Percentiles rank a stretch among this genome's conserved stretches.
These are phyloP conservation scores for Lachancea quebecensis DNA, from an alignment of 805 yeast species.

Conservation along the genomic window DNA sequence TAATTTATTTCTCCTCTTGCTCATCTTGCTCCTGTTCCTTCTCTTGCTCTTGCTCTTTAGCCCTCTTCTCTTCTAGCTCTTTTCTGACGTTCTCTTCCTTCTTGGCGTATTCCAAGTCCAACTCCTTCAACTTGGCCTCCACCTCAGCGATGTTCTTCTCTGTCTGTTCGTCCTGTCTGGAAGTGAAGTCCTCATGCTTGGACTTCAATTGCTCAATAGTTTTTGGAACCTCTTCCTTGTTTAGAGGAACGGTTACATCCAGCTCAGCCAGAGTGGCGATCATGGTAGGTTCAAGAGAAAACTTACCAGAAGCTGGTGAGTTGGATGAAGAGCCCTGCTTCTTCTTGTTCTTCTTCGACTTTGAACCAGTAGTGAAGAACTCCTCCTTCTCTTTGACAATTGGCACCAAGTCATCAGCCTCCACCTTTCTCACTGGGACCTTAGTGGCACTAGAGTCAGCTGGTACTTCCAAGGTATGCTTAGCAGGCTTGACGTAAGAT, in stretches of 20 bases:
- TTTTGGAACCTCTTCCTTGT: conserved; percentile 59
- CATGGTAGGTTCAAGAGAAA: conserved; percentile 73
- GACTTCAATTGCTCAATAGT: conserved; percentile 62
- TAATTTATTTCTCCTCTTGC: conserved; percentile 4
- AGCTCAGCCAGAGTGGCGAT: conserved; percentile 71
- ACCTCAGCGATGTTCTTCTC: conserved; percentile 68
- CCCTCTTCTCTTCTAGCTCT: conserved; percentile 29
- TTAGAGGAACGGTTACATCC: conserved; percentile 70
- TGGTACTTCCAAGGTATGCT: conserved; percentile 27
- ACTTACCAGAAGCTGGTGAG: conserved; percentile 34
- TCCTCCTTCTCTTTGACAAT: conserved; percentile 34
- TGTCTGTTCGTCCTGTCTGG: conserved; percentile 76
- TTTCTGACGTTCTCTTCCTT: conserved; percentile 36
- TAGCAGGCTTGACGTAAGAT: conserved; percentile 53
- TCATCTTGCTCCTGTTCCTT: conserved; percentile 22
- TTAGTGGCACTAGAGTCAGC: conserved; percentile 19
- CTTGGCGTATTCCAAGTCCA: conserved; percentile 47
- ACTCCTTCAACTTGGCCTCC: conserved; percentile 64
- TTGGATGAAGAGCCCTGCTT: conserved; percentile 31
- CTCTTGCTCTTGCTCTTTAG: conserved; percentile 23
- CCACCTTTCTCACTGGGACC: conserved; percentile 57
- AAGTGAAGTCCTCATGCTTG: conserved; percentile 61
- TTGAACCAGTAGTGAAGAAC: conserved; percentile 41
- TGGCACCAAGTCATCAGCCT: conserved; percentile 50
- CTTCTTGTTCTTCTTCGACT: conserved; percentile 46